These are phyloP conservation scores for Vitis rupestris DNA, from an alignment of 164 flowering plant species.

Conservation along the genomic window DNA sequence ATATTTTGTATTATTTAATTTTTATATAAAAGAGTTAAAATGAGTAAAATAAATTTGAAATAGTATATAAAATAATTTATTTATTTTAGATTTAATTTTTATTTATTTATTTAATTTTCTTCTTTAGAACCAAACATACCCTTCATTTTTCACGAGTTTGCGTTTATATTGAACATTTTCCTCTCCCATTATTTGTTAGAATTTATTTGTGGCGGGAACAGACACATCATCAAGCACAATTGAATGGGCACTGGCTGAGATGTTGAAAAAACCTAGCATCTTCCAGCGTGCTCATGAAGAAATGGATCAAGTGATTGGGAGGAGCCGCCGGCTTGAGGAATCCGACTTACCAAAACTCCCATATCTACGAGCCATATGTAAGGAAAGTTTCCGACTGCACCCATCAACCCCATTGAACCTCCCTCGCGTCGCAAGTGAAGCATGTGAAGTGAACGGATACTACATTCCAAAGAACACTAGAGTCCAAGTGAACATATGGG, in stretches of 20 bases:
- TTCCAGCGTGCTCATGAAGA: slow-evolving; percentile 22
- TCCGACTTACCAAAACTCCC: slow-evolving; percentile 30
- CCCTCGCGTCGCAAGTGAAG: slow-evolving; percentile 23
- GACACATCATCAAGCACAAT: slow-evolving; percentile 32
- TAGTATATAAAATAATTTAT: too few relatives aligned
- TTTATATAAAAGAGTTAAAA: too few relatives aligned
- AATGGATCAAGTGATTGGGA: slow-evolving; percentile 35
- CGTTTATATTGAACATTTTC: too few relatives aligned
- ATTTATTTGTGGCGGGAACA: slow-evolving; percentile 31
- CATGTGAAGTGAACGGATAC: slow-evolving; percentile 29
- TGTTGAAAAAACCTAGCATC: slow-evolving; percentile 26
- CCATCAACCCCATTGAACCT: slow-evolving; percentile 33
- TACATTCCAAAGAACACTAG: slow-evolving; percentile 23
- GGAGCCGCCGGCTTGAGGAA: slow-evolving; percentile 24
- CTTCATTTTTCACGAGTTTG: background rate
- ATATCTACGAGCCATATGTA: slow-evolving; percentile 32
- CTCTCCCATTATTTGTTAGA: slow-evolving; percentile 6
- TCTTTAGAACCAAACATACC: too few relatives aligned
- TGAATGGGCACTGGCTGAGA: slow-evolving; percentile 38
- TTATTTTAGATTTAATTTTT: too few relatives aligned
- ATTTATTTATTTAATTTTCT: too few relatives aligned
- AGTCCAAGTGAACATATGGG: slow-evolving; percentile 33
- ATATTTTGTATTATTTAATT: too few relatives aligned
- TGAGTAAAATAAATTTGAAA: too few relatives aligned
- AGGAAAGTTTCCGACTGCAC: slow-evolving; percentile 30